Evolutionary conservation across 2,329 filamentous ascomycete genomes (phyloP), one percentile per base, ranked within the genome.

Genomic region (Venturia oleaginea): DNA sequence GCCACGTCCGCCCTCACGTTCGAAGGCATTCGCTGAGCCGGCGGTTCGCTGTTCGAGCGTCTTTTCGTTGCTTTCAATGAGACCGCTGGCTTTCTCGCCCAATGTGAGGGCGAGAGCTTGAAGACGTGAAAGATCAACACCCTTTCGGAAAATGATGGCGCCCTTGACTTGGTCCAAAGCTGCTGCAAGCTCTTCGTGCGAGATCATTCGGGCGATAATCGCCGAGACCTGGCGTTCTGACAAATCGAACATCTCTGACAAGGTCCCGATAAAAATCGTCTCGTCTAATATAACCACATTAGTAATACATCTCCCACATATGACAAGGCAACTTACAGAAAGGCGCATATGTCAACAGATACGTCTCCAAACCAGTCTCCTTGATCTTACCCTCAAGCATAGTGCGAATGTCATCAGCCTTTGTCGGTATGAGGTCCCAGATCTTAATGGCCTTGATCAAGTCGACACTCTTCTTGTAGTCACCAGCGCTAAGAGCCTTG

Each of bases 391-490:
- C 92, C 64, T 92, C 91, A 67, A 99, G 90, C 94, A 99, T 97
- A 63, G 84, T 78, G 86, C 97, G 97, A 83, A 97, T 96, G 76
- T 92, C 90, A 65, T 93, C 91, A 30, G 90, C 85, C 77, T 94
- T 88, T 65, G 92, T 90, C 24, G 64, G 64, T 86, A 99, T 95
- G 69, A 99, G 84, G 64, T 99, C 94, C 94, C 94, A 99, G 76
- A 99, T 99, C 86, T 97, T 99, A 81, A 99, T 99, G 73, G 88
- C 91, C 81, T 94, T 92, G 77, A 99, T 92, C 77, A 96, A 94
- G 67, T 89, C 84, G 27, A 88, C 92, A 19, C 92, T 89, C 83
- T 95, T 96, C 86, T 96, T 96, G 94, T 94, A 99, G 79, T 99
- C 94, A 69, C 95, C 94, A 24, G 92, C 92, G 38, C 94, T 93